These are phyloP conservation scores for Pseudevernia furfuracea DNA, from an alignment of 495 filamentous ascomycete species.

Conservation along the genomic window DNA sequence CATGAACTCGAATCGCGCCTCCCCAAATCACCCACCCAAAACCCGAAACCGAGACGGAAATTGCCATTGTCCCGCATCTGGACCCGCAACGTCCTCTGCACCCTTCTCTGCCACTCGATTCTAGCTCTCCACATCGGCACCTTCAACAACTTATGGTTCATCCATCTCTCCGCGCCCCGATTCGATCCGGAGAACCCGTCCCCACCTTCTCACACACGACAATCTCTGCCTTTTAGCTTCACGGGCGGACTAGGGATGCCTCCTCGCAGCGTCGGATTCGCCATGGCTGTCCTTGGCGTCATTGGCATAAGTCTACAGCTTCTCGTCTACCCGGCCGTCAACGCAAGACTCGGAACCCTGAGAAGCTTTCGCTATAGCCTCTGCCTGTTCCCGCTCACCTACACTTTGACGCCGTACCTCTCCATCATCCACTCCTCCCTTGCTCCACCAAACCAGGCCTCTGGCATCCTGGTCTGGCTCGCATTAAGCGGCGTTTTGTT, in stretches of 20 bases:
- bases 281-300: constrained; percentile 67
- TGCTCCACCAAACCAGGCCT: constrained; percentile 54
- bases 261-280: constrained; percentile 65
- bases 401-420: constrained; percentile 64
- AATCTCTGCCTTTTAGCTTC: constrained; percentile 58
- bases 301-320: constrained; percentile 74
- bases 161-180: constrained; percentile 75
- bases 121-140: constrained; percentile 72
- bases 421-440: constrained; percentile 57
- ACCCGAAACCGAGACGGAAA: constrained; percentile 27
- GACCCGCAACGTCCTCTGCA: constrained; percentile 66
- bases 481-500: constrained; percentile 60
- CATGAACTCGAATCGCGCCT: constrained; percentile 15
- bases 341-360: constrained; percentile 58
- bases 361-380: constrained; percentile 62
- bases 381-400: constrained; percentile 64
- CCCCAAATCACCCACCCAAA: constrained; percentile 3
- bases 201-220: constrained; percentile 33
- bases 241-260: constrained; percentile 74
- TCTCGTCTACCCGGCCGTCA: constrained; percentile 64
- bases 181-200: constrained; percentile 45
- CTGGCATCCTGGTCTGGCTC: constrained; percentile 58
- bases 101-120: constrained; percentile 59
- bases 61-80: constrained; percentile 71
- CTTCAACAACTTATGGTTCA: constrained; percentile 77